Evolutionary conservation across 331 rosid species (phyloP).

Genomic region (Quercus lobata): DNA sequence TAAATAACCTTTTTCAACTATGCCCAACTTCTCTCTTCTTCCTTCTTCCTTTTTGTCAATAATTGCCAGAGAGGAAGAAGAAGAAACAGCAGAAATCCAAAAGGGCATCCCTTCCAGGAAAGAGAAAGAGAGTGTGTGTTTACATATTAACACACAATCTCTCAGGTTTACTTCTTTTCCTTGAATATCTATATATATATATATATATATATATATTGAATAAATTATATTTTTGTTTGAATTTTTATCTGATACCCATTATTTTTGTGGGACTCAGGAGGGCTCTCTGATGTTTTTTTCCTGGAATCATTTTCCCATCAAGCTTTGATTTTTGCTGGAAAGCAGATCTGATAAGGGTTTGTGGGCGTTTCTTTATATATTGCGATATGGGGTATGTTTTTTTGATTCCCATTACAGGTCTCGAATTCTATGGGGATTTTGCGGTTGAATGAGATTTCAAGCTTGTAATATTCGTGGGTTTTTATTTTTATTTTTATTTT

Average conservation of each 20-base stretch:
- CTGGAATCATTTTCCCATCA: slow-evolving; percentile 34
- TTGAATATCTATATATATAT: not conserved
- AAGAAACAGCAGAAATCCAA: slow-evolving; percentile 37
- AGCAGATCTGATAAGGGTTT: slow-evolving; percentile 40
- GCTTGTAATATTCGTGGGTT: not conserved
- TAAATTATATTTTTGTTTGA: not conserved
- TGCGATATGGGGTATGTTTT: slow-evolving; percentile 22
- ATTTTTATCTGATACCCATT: not conserved
- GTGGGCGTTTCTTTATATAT: slow-evolving; percentile 30
- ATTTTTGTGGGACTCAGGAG: slow-evolving; percentile 34
- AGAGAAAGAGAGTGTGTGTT: not conserved
- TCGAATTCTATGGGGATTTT: not conserved
- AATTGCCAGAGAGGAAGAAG: slow-evolving; percentile 7
- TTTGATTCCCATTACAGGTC: not conserved
- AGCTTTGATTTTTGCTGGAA: slow-evolving; percentile 28
- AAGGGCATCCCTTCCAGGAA: slow-evolving; percentile 34
- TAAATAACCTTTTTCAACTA: not conserved
- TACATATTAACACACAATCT: not conserved
- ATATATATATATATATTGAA: not conserved
- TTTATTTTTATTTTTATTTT: not conserved
- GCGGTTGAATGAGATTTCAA: not conserved
- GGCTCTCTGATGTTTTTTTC: slow-evolving; percentile 30
- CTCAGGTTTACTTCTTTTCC: not conserved
- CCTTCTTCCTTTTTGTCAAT: not conserved
- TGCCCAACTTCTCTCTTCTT: not conserved